Conservation (phyloP, 2,329 filamentous ascomycete genomes). For the Dactylonectria estremocensis region DNA sequence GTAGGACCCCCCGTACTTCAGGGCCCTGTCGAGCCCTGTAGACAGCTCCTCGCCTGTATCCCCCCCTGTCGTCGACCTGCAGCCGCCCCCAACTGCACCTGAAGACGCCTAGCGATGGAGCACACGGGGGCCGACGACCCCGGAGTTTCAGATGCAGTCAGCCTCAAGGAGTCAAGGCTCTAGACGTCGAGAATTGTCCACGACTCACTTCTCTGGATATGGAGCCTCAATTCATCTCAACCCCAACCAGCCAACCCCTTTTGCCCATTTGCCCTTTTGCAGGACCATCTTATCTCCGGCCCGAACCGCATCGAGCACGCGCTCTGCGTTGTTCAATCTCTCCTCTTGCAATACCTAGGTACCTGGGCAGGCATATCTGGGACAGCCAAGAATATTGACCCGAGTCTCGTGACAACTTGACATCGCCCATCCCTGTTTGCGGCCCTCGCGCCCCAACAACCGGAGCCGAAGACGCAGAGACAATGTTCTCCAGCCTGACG, state of each 20-base stretch:
- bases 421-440: neutral
- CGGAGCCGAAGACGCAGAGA: slow-evolving; percentile 31
- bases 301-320: slow-evolving; percentile 20
- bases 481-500: slow-evolving; percentile 70
- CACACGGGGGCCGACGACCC: neutral
- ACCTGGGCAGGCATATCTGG: too few species aligned
- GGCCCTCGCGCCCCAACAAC: slow-evolving; percentile 3
- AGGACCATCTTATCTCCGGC: slow-evolving; percentile 18
- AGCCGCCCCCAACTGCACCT: slow-evolving; percentile 9
- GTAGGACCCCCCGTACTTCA: slow-evolving; percentile 7
- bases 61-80: slow-evolving; percentile 7
- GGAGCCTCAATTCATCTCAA: slow-evolving; percentile 6
- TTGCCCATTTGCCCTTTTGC: slow-evolving; percentile 16
- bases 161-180: slow-evolving; percentile 30
- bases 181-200: slow-evolving; percentile 5
- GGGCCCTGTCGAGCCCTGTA: neutral
- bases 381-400: neutral
- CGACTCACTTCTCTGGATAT: slow-evolving; percentile 2
- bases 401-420: slow-evolving; percentile 4
- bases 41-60: slow-evolving; percentile 6
- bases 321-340: neutral
- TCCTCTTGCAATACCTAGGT: neutral
- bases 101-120: slow-evolving; percentile 11
- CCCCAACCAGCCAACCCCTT: slow-evolving; percentile 19
- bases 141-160: slow-evolving; percentile 27